Evolutionary conservation across 495 filamentous ascomycete species (phyloP), one percentile per base, ranked within the genome.

Genomic region (Astrothelium macrocarpum): DNA sequence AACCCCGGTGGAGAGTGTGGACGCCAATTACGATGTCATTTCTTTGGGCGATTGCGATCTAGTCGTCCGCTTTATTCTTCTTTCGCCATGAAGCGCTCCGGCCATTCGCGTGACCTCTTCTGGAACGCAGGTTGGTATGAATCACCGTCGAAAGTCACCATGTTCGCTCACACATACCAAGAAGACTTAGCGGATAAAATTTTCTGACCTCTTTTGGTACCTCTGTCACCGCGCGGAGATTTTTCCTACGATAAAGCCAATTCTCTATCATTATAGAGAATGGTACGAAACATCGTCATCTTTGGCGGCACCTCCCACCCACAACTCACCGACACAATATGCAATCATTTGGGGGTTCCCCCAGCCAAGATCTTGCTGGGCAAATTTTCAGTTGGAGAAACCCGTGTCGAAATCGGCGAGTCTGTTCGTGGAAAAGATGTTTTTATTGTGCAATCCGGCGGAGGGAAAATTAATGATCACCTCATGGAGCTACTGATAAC

Each of bases 341-440:
- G 90, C 81, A 83, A 85, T 60, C 85, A 88, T 65, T 86, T 98
- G 49, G 91, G 91, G 63, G 85, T 98, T 62, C 88, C 92, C 1
- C 81, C 84, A 1, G 89, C 90, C 32, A 87, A 89, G 67, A 87
- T 91, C 63, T 82, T 92, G 62, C 82, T 97, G 60, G 85, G 81
- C 67, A 97, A 96, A 78, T 98, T 98, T 76, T 85, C 88, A 18
- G 90, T 93, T 60, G 94, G 94, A 53, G 95, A 97, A 75, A 97
- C 89, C 64, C 85, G 95, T 34, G 91, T 95, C 64, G 94, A 97
- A 76, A 94, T 98, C 68, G 80, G 89, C 71, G 94, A 97, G 77
- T 95, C 90, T 26, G 92, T 98, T 45, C 89, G 94, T 68, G 95
- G 87, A 63, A 98, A 98, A 74, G 94, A 97, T 81, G 93, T 98